phyloP scores from a whole-genome alignment of 306 rosid species.

The Cyclanthera cordifolia region DNA sequence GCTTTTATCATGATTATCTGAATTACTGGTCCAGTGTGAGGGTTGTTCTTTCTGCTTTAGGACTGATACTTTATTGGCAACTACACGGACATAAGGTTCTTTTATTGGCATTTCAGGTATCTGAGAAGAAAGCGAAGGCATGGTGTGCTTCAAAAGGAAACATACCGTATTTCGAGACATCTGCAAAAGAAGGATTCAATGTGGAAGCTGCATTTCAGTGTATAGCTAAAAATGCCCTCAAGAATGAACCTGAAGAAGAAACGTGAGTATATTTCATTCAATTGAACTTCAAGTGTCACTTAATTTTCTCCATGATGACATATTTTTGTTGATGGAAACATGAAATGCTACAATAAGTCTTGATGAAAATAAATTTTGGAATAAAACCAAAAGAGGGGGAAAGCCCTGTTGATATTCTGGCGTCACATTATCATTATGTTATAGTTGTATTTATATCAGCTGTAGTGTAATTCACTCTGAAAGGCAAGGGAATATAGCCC shows the following conservation, averaged over 20 bases:
- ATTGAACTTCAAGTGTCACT: neutral
- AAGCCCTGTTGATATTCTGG: neutral
- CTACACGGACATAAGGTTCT: neutral
- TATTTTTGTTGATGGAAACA: too few species aligned
- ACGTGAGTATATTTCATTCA: constrained; percentile 38
- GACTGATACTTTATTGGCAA: neutral
- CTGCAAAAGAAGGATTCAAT: constrained; percentile 97
- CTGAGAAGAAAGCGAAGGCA: constrained; percentile 99
- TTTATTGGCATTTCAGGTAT: constrained; percentile 39
- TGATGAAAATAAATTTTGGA: neutral
- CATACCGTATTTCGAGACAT: constrained; percentile 93
- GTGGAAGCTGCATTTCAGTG: constrained; percentile 97
- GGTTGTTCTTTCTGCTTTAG: neutral
- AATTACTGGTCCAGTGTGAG: constrained; percentile 4
- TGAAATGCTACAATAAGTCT: neutral
- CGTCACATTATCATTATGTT: neutral
- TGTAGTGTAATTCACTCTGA: neutral
- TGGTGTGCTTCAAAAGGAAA: constrained; percentile 99
- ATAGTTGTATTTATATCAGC: neutral
- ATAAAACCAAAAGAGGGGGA: neutral
- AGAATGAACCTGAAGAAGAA: constrained; percentile 99
- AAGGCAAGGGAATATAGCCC: neutral
- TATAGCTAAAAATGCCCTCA: constrained; percentile 93
- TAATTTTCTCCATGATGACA: neutral
- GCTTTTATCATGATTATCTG: constrained; percentile 5